Evolutionary conservation across 2,329 filamentous ascomycete genomes (phyloP), one percentile per base, ranked within the genome.

Genomic region (Sporothrix euskadiensis): DNA sequence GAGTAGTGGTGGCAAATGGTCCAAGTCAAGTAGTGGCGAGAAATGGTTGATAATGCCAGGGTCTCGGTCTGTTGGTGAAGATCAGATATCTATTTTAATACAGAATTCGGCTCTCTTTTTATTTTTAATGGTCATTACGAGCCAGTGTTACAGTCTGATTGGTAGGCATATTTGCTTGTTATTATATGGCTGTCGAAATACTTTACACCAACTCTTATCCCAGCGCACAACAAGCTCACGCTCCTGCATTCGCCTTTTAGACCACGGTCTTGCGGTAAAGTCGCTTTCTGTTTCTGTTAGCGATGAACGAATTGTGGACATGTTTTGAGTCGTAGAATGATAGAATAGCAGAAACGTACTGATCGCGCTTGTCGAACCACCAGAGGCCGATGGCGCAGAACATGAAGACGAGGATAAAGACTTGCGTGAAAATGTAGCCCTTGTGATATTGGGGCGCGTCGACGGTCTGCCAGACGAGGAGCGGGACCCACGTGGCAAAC

Each of bases 401-500:
- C 66, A 70, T 16, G 6, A 70, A 71, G 35, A 71, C 47, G 35
- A 73, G 22, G 44, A 73, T 73, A 19, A 73, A 71, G 19, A 70
- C 72, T 12, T 73, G 72, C 16, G 72, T 73, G 14, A 70, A 73
- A 22, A 61, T 61, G 54, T 73, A 73, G 39, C 71, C 71, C 26
- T 49, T 69, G 54, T 69, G 71, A 47, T 73, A 71, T 44, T 69
- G 19, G 10, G 69, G 73, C 19, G 52, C 52, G n/a, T 72, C 61
- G 8, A 72, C 69, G 3, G 61, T 69, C 41, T 69, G 52, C 69
- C 69, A 77, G 39, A 77, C 75, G 3, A 77, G 75, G 3, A 78
- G 75, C 7, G 76, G 77, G 22, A 78, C 70, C 77, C 77, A 78
- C 5, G 76, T 77, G 16, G 75, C 74, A 44, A 78, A 75, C 26